These are phyloP conservation scores for Monoraphidium neglectum DNA, from an alignment of 139 green algal species.

Conservation along the genomic window DNA sequence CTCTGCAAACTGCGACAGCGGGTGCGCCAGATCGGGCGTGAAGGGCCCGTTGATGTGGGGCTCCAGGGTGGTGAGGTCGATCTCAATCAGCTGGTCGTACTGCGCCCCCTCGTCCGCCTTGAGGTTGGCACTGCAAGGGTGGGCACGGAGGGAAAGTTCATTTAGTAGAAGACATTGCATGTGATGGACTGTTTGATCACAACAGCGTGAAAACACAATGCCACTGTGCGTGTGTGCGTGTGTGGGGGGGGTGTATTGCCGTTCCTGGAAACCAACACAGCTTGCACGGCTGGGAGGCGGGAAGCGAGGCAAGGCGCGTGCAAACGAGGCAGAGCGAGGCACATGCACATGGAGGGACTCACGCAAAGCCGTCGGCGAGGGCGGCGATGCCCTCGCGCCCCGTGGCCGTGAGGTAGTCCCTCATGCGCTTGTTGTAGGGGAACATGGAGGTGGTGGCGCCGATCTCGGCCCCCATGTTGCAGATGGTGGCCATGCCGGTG, in stretches of 20 bases:
- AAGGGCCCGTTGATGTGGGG: conserved; percentile 96
- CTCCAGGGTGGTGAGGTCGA: conserved; percentile 92
- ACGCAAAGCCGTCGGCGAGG: conserved; percentile 79
- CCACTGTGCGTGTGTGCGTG: no score
- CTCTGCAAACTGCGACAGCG: conserved; percentile 83
- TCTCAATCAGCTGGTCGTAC: conserved; percentile 96
- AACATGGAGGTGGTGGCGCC: conserved; percentile 96
- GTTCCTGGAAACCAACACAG: no score
- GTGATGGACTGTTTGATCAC: background rate
- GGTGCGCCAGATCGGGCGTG: conserved; percentile 90
- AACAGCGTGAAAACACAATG: no score
- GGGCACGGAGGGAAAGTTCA: no score
- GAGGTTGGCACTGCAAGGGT: conserved; percentile 67
- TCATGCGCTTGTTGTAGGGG: conserved; percentile 82
- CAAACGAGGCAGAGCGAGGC: no score
- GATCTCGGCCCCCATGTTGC: conserved; percentile 97
- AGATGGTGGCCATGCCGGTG: conserved; percentile 97
- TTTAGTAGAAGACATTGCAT: no score
- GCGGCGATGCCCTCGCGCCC: conserved; percentile 62
- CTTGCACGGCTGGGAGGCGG: no score
- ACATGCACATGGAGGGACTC: conserved; percentile 31
- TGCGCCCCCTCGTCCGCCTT: conserved; percentile 62
- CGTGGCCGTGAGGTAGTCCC: conserved; percentile 92
- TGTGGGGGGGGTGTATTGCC: no score
- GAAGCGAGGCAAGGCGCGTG: no score